phyloP scores from a whole-genome alignment of 2,329 filamentous ascomycete genomes.

The Lachnellula hyalina region DNA sequence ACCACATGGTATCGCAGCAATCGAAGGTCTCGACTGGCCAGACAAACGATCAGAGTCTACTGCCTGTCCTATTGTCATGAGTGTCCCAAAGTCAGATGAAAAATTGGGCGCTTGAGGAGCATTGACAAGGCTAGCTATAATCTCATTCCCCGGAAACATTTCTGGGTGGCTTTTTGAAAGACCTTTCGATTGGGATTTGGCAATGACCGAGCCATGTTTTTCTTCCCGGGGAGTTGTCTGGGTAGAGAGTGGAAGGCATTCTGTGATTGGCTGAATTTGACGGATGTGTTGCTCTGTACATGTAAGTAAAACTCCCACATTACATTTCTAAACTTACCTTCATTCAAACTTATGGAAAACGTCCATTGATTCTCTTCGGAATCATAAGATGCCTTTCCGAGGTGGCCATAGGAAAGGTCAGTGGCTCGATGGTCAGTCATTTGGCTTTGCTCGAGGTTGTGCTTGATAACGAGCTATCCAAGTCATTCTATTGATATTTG shows the following conservation, averaged over 20 bases:
- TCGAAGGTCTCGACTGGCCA: constrained; percentile 10
- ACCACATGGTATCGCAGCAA: constrained; percentile 27
- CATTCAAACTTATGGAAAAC: constrained; percentile 23
- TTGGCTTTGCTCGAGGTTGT: constrained; percentile 32
- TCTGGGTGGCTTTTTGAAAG: constrained; percentile 25
- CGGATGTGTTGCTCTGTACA: constrained; percentile 19
- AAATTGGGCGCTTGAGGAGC: constrained; percentile 2
- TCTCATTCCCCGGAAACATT: constrained; percentile 14
- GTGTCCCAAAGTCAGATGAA: constrained; percentile 9
- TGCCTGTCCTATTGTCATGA: constrained; percentile 23
- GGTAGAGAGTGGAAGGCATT: constrained; percentile 23
- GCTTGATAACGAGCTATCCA: constrained; percentile 8
- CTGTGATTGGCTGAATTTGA: constrained; percentile 24
- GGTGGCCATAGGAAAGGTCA: constrained; percentile 49
- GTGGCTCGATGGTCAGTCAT: constrained; percentile 34
- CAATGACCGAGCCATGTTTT: constrained; percentile 5
- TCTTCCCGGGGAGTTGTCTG: constrained; percentile 8
- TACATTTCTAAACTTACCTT: constrained; percentile 13
- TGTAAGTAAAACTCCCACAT: constrained; percentile 8
- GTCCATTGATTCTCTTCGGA: constrained; percentile 28
- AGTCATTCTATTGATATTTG: constrained; percentile 16
- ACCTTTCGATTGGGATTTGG: constrained; percentile 20
- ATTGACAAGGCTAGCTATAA: constrained; percentile 10
- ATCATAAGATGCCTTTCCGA: constrained; percentile 44
- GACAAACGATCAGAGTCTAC: constrained; percentile 17